These are phyloP conservation scores for Nowakowskiella sp. DNA, from an alignment of 192 early-diverging fungal genomes.

Conservation along the genomic window DNA sequence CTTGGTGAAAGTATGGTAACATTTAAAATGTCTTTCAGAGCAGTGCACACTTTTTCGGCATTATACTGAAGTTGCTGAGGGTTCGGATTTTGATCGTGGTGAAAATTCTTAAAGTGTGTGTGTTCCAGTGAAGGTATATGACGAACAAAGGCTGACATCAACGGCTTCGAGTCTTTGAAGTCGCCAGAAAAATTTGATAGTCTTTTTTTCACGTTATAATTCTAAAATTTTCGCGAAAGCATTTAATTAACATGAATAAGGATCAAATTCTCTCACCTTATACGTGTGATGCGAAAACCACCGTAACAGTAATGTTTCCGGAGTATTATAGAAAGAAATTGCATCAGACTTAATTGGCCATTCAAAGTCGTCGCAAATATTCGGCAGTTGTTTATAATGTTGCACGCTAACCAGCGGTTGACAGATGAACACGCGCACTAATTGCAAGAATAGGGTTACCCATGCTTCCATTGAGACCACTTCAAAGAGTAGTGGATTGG, in stretches of 20 bases:
- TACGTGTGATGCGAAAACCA: conserved; percentile 35
- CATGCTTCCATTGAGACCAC: conserved; percentile 42
- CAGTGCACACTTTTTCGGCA: conserved; percentile 9
- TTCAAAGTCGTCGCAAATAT: conserved; percentile 20
- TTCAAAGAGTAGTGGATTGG: conserved; percentile 30
- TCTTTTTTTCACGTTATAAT: too few species aligned
- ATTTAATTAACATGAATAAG: conserved; percentile 4
- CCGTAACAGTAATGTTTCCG: conserved; percentile 31
- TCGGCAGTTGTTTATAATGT: conserved; percentile 24
- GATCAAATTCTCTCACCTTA: conserved; percentile 28
- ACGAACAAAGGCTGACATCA: conserved; percentile 27
- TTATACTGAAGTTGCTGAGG: conserved; percentile 19
- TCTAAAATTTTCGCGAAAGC: conserved; percentile 18
- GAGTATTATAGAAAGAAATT: conserved; percentile 9
- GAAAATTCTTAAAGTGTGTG: conserved; percentile 17
- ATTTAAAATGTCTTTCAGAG: conserved; percentile 32
- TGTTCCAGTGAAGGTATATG: conserved; percentile 24
- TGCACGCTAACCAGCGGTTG: conserved; percentile 15
- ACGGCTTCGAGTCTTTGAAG: conserved; percentile 19
- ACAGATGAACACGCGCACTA: conserved; percentile 32
- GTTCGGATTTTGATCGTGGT: conserved; percentile 1
- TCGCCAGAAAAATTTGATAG: conserved; percentile 25
- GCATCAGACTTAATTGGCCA: conserved; percentile 26
- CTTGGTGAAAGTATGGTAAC: not conserved
- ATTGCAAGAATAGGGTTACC: conserved; percentile 36